phyloP scores from a whole-genome alignment of 2,329 filamentous ascomycete genomes.

The Pestalotiopsis sp. region DNA sequence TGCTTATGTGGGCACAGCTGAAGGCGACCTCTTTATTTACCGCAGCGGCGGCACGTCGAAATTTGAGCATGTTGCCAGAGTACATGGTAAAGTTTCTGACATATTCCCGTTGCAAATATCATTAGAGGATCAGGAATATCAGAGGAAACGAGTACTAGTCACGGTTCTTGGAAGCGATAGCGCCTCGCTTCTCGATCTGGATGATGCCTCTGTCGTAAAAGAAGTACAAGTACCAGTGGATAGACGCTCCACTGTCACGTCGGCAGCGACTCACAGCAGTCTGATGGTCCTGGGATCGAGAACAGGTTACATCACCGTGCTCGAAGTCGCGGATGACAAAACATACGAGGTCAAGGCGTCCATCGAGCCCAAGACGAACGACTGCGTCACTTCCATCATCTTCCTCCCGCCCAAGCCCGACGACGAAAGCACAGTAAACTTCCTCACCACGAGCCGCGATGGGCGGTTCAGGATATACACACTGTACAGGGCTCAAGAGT shows the following conservation, averaged over 20 bases:
- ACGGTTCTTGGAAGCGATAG: conserved; percentile 48
- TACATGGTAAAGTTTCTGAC: conserved; percentile 53
- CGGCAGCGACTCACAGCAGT: conserved; percentile 42
- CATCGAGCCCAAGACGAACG: conserved; percentile 44
- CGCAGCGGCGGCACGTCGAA: conserved; percentile 23
- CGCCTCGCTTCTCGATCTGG: conserved; percentile 45
- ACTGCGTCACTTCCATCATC: conserved; percentile 73
- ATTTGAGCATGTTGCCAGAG: conserved; percentile 37
- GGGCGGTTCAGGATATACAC: conserved; percentile 72
- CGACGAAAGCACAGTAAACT: conserved; percentile 36
- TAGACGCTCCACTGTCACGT: conserved; percentile 51
- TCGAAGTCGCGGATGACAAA: conserved; percentile 23
- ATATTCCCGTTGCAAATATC: conserved; percentile 37
- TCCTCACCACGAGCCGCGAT: conserved; percentile 77
- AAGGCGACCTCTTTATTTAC: conserved; percentile 51
- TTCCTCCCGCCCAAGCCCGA: conserved; percentile 51
- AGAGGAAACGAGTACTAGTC: conserved; percentile 23
- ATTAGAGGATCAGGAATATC: neutral
- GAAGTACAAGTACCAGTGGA: conserved; percentile 41
- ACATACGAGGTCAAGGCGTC: conserved; percentile 33
- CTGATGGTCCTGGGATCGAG: conserved; percentile 58
- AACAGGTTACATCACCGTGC: conserved; percentile 49
- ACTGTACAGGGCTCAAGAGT: conserved; percentile 28
- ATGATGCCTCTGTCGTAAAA: conserved; percentile 26
- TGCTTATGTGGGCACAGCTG: conserved; percentile 51